These are phyloP conservation scores for Barnettozyma salicaria DNA, from an alignment of 805 yeast genomes.

Conservation along the genomic window DNA sequence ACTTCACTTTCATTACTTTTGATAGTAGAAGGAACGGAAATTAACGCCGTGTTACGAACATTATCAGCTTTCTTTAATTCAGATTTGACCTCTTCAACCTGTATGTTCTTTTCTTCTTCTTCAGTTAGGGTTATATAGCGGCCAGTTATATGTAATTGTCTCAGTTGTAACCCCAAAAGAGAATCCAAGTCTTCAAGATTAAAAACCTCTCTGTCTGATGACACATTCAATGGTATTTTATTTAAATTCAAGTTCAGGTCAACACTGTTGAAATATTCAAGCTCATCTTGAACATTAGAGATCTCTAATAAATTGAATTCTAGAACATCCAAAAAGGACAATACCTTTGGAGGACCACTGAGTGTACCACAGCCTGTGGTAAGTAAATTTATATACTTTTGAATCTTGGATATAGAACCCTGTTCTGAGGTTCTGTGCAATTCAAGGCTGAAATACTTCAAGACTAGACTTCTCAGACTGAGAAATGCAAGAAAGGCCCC, in stretches of 20 bases:
- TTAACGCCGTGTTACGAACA: conserved; percentile 11
- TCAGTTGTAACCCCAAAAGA: conserved; percentile 27
- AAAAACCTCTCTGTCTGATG: conserved; percentile 31
- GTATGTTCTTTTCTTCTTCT: conserved; percentile 15
- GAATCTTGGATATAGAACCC: conserved; percentile 46
- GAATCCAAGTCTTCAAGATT: conserved; percentile 38
- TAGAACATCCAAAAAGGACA: conserved; percentile 65
- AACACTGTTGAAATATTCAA: conserved; percentile 29
- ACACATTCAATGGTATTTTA: conserved; percentile 29
- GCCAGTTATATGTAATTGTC: conserved; percentile 20
- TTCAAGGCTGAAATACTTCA: conserved; percentile 66
- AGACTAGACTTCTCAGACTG: conserved; percentile 50
- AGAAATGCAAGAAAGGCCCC: conserved; percentile 58
- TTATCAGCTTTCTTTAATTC: conserved; percentile 16
- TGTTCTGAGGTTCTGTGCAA: conserved; percentile 49
- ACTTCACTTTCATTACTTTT: conserved; percentile 23
- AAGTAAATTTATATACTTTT: conserved; percentile 46
- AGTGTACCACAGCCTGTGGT: conserved; percentile 45
- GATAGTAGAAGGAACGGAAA: conserved; percentile 15
- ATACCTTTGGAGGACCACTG: conserved; percentile 58
- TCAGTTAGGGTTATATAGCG: conserved; percentile 17
- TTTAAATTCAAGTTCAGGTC: conserved; percentile 38
- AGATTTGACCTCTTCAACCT: conserved; percentile 13
- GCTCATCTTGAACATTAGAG: conserved; percentile 21
- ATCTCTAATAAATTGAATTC: conserved; percentile 50